A percentile compares a stretch with the other conserved stretches of the same genome.
phyloP scores from a whole-genome alignment of 495 filamentous ascomycete genomes.

The Xylaria flabelliformis region DNA sequence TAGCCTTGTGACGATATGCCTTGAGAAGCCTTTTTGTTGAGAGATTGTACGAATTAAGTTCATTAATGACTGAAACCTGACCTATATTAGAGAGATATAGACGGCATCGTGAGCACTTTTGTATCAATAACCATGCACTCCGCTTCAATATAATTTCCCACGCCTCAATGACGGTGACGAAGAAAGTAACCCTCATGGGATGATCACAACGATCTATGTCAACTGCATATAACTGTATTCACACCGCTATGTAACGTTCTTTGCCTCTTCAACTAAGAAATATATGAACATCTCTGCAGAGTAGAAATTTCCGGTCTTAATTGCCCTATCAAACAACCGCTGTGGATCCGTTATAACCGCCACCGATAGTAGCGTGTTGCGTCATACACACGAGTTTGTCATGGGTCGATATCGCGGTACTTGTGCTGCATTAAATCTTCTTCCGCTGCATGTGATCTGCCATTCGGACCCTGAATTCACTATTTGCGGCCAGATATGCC shows the following conservation, averaged over 20 bases:
- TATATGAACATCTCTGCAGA: neutral
- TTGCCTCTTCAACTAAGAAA: neutral
- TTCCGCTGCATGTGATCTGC: constrained; percentile 17
- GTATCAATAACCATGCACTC: neutral
- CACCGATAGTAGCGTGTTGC: neutral
- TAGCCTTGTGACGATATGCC: neutral
- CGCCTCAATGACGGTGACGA: neutral
- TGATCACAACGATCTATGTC: neutral
- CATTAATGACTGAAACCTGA: neutral
- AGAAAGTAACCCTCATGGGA: neutral
- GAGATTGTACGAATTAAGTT: neutral
- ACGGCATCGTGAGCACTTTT: neutral
- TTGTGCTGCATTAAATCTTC: constrained; percentile 11
- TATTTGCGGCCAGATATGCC: neutral
- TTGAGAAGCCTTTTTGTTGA: neutral
- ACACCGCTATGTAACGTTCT: constrained; percentile 1
- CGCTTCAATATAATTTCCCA: neutral
- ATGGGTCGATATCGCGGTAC: constrained; percentile 2
- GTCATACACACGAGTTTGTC: constrained; percentile 14
- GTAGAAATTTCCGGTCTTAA: neutral
- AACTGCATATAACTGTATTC: neutral
- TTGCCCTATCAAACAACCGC: neutral
- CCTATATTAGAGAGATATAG: constrained; percentile 2
- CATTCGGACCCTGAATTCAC: neutral
- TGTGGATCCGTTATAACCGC: neutral